Base-by-base conservation (phyloP, 164 flowering plant genomes). In the Echeveria elegans region DNA sequence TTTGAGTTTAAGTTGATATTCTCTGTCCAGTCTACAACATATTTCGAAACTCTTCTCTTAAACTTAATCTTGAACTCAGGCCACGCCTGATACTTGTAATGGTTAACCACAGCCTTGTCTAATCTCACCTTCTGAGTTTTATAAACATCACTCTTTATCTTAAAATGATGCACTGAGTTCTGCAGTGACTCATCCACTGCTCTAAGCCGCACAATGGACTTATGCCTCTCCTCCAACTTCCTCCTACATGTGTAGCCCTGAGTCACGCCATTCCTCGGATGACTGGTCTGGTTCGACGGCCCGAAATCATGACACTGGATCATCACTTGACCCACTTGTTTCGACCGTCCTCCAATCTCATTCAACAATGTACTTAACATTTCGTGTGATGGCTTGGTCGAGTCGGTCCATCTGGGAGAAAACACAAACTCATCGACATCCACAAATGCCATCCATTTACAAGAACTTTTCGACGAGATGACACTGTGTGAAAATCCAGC, bases 71-170 rank as follows among this genome's bases (percentile, higher is more conserved):
- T 81, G 65, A 94, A 91, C 80, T 91, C 99, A 0, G 86, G 60
- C 99, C 99, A 94, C 4, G 93, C 99, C 63, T 94, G 98, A 77
- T 82, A 94, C 83, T 94, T 94, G 76, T 94, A 89, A 60, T 91
- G 97, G 71, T 94, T 91, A 76, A 94, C 87, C 71, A 80, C 80
- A 32, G 74, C 87, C 0, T 43, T 63, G 4, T 31, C 34, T 37
- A 34, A 1, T 0, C 69, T 29, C 75, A 82, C 0, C n/a, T 21
- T 63, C 78, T 29, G 74, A 58, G 31, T 12, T 34, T 41, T 58
- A 64, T 72, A 89, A 53, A 75, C 84, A 6, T 70, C 64, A 2
- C 31, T 26, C 59, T 75, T 81, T 72, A 94, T 34, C 32, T 59
- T 8, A 40, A 94, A 94, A 76, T 94, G 99, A 72, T 94, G 99